Evolutionary conservation across 257 asterid species (phyloP).

Genomic region (Parsonsia alboflavescens): DNA sequence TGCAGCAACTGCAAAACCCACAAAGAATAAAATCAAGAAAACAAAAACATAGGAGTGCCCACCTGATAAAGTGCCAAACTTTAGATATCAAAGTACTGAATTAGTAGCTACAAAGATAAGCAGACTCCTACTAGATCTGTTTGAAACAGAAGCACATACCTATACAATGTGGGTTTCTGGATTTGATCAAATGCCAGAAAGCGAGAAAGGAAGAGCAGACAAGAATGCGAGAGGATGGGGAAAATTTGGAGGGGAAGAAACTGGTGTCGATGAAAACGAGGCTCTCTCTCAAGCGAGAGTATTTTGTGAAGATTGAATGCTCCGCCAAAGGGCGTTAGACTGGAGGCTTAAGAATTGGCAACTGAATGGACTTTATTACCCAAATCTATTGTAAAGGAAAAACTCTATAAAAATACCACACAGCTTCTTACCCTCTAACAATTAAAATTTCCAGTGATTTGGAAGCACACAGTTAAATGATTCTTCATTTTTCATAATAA

Average conservation of each 20-base stretch:
- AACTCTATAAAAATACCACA: no score
- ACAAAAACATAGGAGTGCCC: not conserved
- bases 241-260: constrained; percentile 18
- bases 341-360: not conserved
- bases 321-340: constrained; percentile 26
- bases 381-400: no score
- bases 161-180: constrained; percentile 3
- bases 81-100: not conserved
- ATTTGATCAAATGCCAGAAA: constrained; percentile 6
- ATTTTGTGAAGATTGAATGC: constrained; percentile 13
- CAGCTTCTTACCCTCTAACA: no score
- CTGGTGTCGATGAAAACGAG: constrained; percentile 34
- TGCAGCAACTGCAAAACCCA: not conserved
- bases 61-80: not conserved
- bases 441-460: no score
- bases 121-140: not conserved
- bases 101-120: not conserved
- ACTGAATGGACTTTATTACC: no score
- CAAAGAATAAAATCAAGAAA: not conserved
- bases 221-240: constrained; percentile 1
- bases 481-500: no score
- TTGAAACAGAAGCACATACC: constrained; percentile 1
- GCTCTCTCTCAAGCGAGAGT: not conserved
- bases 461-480: no score
- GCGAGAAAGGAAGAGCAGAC: constrained; percentile 5